phyloP scores from a whole-genome alignment of 441 rosid species.

The Pelargonium fulgidum region DNA sequence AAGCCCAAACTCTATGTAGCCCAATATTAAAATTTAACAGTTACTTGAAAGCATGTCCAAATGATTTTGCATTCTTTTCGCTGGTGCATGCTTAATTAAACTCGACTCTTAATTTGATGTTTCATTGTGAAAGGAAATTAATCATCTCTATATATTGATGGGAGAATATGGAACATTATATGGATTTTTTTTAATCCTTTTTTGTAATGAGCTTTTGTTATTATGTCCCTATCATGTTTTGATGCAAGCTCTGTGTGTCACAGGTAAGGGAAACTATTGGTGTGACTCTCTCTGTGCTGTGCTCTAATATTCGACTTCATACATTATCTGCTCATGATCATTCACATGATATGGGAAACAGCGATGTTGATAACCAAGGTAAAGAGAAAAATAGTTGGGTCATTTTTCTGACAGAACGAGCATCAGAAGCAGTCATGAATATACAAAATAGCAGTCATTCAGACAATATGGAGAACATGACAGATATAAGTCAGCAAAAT shows the following conservation, averaged over 20 bases:
- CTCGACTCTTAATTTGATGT: not conserved
- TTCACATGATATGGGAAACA: slow-evolving; percentile 41
- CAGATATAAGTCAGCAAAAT: slow-evolving; percentile 40
- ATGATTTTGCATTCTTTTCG: not conserved
- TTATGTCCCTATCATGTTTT: slow-evolving; percentile 12
- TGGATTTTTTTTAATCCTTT: not conserved
- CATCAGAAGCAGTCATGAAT: slow-evolving; percentile 64
- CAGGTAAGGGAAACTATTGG: slow-evolving; percentile 98
- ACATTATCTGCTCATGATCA: slow-evolving; percentile 37
- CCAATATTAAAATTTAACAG: too few species aligned
- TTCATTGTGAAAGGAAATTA: not conserved
- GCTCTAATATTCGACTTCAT: slow-evolving; percentile 85
- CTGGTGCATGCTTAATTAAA: not conserved
- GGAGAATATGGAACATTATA: not conserved
- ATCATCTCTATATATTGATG: not conserved
- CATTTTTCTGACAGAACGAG: slow-evolving; percentile 52
- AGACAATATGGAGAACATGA: slow-evolving; percentile 46
- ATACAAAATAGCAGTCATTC: slow-evolving; percentile 67
- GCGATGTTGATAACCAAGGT: slow-evolving; percentile 34
- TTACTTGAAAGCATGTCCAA: not conserved
- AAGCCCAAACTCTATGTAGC: too few species aligned
- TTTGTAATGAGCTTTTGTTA: not conserved
- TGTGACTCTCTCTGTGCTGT: slow-evolving; percentile 72
- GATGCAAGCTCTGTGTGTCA: slow-evolving; percentile 22
- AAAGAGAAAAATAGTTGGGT: slow-evolving; percentile 58